Evolutionary conservation across 331 rosid species (phyloP).

Genomic region (Prunus yedoensis): DNA sequence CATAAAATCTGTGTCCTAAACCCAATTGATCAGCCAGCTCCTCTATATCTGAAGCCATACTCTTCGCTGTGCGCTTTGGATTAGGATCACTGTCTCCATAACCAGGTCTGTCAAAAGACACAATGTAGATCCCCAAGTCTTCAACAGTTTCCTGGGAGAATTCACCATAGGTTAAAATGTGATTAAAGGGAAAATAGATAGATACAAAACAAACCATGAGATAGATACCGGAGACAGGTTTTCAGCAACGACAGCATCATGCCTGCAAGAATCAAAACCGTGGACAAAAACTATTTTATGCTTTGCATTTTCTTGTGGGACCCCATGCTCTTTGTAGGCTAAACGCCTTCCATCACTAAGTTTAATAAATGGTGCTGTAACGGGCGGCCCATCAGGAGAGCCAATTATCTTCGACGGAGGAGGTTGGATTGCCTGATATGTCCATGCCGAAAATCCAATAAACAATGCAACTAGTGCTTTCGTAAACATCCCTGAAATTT

Average conservation of each 20-base stretch:
- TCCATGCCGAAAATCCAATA: conserved; percentile 70
- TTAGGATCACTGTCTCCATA: conserved; percentile 96
- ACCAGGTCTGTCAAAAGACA: conserved; percentile 92
- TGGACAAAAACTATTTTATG: conserved; percentile 63
- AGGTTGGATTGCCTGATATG: conserved; percentile 67
- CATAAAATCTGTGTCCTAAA: conserved; percentile 74
- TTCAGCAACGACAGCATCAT: conserved; percentile 40
- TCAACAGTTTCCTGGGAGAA: conserved; percentile 56
- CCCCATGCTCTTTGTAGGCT: conserved; percentile 83
- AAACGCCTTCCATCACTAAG: conserved; percentile 85
- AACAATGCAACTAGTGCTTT: conserved; percentile 35
- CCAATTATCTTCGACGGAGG: conserved; percentile 78
- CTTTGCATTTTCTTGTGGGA: conserved; percentile 59
- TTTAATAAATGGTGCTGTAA: conserved; percentile 75
- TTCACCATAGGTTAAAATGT: conserved; percentile 22
- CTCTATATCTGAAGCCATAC: conserved; percentile 75
- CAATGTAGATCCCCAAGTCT: conserved; percentile 55
- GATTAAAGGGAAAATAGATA: background rate
- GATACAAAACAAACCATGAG: background rate
- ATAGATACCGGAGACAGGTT: conserved; percentile 52
- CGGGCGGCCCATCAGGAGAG: conserved; percentile 60
- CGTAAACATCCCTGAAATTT: conserved; percentile 28
- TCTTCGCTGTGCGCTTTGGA: conserved; percentile 69
- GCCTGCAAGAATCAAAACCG: conserved; percentile 61
- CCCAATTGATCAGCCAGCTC: conserved; percentile 82